A percentile compares a stretch with the other conserved stretches of the same genome.
Evolutionary conservation across 208 protist genomes (phyloP).

Genomic region (Leishmania tropica): DNA sequence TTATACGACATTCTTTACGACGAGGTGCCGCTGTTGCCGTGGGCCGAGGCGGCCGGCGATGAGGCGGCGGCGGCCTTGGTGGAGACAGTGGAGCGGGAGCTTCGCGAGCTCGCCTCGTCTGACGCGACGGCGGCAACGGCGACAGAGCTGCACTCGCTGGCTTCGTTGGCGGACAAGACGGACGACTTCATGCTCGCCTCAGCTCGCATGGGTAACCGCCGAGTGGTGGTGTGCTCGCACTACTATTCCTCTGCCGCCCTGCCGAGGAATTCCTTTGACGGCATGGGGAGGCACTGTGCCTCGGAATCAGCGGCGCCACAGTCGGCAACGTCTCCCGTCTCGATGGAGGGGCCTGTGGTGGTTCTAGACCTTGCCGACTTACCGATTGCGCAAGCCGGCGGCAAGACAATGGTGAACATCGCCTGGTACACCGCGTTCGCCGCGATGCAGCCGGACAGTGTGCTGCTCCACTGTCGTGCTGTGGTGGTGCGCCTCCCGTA

Average conservation of each 20-base stretch:
- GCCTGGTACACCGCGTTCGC: constrained; percentile 74
- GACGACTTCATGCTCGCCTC: constrained; percentile 42
- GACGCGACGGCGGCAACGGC: not conserved
- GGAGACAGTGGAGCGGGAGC: constrained; percentile 14
- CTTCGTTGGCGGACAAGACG: constrained; percentile 6
- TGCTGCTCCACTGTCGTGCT: constrained; percentile 29
- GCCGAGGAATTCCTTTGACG: constrained; percentile 8
- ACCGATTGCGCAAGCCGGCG: constrained; percentile 24
- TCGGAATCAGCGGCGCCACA: not conserved
- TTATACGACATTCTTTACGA: constrained; percentile 86
- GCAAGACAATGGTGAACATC: constrained; percentile 32
- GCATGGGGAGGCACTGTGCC: not conserved
- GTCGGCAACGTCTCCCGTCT: not conserved
- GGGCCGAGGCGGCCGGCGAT: constrained; percentile 5
- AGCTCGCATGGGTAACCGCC: constrained; percentile 22
- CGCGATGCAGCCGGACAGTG: constrained; percentile 41
- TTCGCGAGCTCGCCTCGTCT: not conserved
- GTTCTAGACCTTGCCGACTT: constrained; percentile 67
- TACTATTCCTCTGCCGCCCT: constrained; percentile 43
- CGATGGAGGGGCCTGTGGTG: constrained; percentile 24
- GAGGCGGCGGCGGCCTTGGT: constrained; percentile 2
- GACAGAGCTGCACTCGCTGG: constrained; percentile 11
- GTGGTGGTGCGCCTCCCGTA: constrained; percentile 75
- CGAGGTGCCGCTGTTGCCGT: constrained; percentile 67
- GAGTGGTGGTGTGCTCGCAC: constrained; percentile 62